Conservation (phyloP, 768 basidiomycete genomes). For the Podaxis rugospora region DNA sequence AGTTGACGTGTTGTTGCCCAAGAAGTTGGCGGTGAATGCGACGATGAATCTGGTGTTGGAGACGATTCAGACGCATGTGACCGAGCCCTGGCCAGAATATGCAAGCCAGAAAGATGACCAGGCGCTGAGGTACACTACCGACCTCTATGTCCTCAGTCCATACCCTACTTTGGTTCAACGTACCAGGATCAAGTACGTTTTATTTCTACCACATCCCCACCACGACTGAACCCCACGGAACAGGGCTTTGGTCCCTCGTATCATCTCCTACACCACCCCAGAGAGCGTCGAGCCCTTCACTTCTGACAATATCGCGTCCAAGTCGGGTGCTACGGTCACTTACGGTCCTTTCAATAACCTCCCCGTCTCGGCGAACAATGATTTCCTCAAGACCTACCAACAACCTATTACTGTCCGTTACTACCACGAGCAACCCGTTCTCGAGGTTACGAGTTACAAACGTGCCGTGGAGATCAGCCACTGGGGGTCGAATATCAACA, state of each 20-base stretch:
- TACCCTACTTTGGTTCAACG: slow-evolving; percentile 80
- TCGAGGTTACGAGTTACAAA: slow-evolving; percentile 68
- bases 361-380: slow-evolving; percentile 51
- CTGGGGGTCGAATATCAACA: slow-evolving; percentile 94
- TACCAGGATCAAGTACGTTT: slow-evolving; percentile 77
- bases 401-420: slow-evolving; percentile 74
- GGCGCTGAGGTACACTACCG: slow-evolving; percentile 69
- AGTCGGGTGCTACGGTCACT: slow-evolving; percentile 76
- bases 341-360: slow-evolving; percentile 86
- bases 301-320: slow-evolving; percentile 55
- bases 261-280: slow-evolving; percentile 72
- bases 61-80: slow-evolving; percentile 73
- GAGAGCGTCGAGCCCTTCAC: slow-evolving; percentile 55
- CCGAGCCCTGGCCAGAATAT: slow-evolving; percentile 68
- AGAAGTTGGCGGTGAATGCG: slow-evolving; percentile 49
- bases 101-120: slow-evolving; percentile 77
- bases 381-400: slow-evolving; percentile 60
- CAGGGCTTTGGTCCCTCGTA: slow-evolving; percentile 68
- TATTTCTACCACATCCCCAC: not conserved
- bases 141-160: slow-evolving; percentile 80
- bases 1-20: slow-evolving; percentile 62
- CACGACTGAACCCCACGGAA: not conserved
- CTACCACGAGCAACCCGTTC: slow-evolving; percentile 73
- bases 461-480: slow-evolving; percentile 90
- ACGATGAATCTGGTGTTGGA: slow-evolving; percentile 77